These are phyloP conservation scores for Chrysosporium keratinophilum DNA, from an alignment of 2,329 filamentous ascomycete species.

Conservation along the genomic window DNA sequence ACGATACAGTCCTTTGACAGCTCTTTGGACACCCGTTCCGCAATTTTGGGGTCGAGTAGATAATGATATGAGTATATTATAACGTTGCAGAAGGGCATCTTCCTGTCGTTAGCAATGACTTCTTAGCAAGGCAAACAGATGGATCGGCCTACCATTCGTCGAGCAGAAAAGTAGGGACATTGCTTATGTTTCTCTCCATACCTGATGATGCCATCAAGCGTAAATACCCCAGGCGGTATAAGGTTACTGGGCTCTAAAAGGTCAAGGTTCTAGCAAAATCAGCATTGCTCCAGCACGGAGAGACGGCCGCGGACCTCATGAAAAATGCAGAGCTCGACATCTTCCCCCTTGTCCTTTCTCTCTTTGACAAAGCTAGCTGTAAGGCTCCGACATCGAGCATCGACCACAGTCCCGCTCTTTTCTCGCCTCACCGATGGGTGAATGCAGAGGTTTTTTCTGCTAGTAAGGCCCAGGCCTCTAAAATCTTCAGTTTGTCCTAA, in stretches of 20 bases:
- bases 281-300: constrained; percentile 15
- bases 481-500: constrained; percentile 91
- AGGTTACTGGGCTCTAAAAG: constrained; percentile 89
- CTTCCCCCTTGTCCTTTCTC: constrained; percentile 90
- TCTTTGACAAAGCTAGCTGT: constrained; percentile 97
- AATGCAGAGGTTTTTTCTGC: constrained; percentile 91
- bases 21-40: constrained; percentile 86
- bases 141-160: constrained; percentile 62
- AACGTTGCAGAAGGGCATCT: constrained; percentile 99
- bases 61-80: constrained; percentile 99
- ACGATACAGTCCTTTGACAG: constrained; percentile 97
- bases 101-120: constrained; percentile 18
- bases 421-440: constrained; percentile 94
- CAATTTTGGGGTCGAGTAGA: constrained; percentile 93
- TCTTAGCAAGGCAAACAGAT: background rate
- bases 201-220: constrained; percentile 72
- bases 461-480: constrained; percentile 79
- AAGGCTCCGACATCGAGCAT: constrained; percentile 88
- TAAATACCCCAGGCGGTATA: constrained; percentile 91
- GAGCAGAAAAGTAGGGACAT: constrained; percentile 91
- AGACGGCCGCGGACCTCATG: constrained; percentile 57
- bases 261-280: constrained; percentile 62
- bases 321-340: constrained; percentile 88
- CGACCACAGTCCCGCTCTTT: constrained; percentile 87
- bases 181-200: constrained; percentile 96